These are phyloP conservation scores for Clitopilus passeckerianus DNA, from an alignment of 768 basidiomycete genomes.

Conservation along the genomic window DNA sequence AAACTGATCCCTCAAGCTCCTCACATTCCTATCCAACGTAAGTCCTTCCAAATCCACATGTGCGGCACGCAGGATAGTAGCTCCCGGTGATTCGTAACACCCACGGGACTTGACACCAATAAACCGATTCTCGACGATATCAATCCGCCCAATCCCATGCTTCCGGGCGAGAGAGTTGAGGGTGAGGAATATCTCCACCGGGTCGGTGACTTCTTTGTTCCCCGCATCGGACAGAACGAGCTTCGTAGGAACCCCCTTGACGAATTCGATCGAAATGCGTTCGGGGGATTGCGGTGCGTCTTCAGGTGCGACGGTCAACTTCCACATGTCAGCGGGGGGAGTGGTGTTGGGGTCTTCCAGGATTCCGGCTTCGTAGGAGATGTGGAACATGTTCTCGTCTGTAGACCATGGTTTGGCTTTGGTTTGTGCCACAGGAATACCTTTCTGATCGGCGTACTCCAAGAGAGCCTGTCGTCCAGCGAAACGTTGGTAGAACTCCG, in stretches of 20 bases:
- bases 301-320: conserved; percentile 83
- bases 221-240: conserved; percentile 51
- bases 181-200: conserved; percentile 88
- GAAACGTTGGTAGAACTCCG: conserved; percentile 97
- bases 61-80: conserved; percentile 91
- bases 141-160: conserved; percentile 95
- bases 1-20: conserved; percentile 92
- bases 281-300: conserved; percentile 78
- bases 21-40: conserved; percentile 96
- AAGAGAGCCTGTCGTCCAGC: conserved; percentile 93
- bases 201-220: conserved; percentile 72
- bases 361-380: conserved; percentile 99
- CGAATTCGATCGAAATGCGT: conserved; percentile 80
- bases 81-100: conserved; percentile 98
- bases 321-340: conserved; percentile 98
- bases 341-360: conserved; percentile 95
- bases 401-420: conserved; percentile 98
- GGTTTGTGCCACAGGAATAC: conserved; percentile 93
- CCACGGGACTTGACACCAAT: conserved; percentile 99
- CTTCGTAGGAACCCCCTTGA: conserved; percentile 80
- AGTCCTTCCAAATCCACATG: conserved; percentile 97
- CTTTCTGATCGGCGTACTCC: conserved; percentile 79
- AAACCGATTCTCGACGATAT: conserved; percentile 99
- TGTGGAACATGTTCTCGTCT: conserved; percentile 99
- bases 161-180: conserved; percentile 91